Evolutionary conservation across 2,329 filamentous ascomycete species (phyloP), one percentile per base, ranked within the genome.

Genomic region (Cercospora sp.): DNA sequence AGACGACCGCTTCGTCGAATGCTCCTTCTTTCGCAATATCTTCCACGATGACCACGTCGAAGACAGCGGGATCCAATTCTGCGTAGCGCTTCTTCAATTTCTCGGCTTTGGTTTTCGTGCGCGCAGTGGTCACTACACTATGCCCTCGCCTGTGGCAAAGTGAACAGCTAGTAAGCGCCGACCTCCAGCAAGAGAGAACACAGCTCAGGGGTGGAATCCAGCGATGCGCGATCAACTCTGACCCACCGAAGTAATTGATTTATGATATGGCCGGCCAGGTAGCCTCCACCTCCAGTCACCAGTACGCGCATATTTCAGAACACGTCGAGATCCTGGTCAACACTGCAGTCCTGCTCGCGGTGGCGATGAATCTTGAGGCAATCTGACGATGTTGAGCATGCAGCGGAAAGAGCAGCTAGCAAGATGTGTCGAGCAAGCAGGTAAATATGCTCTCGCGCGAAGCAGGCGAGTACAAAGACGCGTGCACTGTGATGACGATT

Each of bases 1-100:
- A 49, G 21, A 70, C 69, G 16, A 74, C 68, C 4, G 69, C 71
- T 18, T 67, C 66, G 65, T 73, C 68, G 64, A 71, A 74, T 5
- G 73, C 73, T 3, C 66, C 69, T 10, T 68, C 67, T 21, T 37
- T 43, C 21, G 66, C 64, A 69, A 73, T 72, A 61, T 74, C 70
- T 3, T 77, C 68, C 6, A 80, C 75, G 3, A 81, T 74, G 30
- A 82, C 79, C 55, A 85, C 81, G 2, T 72, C 67, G 7, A 74
- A 77, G 1, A 45, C 53, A n/a, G 73, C 74, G 55, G 72, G 21
- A 24, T 18, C 72, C 34, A 74, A 71, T 16, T 71, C 53, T 51
- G 72, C 69, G 58, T 77, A 71, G 49, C 67, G 62, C 26, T 74
- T 66, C 61, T 66, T 61, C 6, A 77, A 18, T 65, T 69, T 74